A percentile compares a stretch with the other conserved stretches of the same genome.
These are phyloP conservation scores for Pulicaria dysenterica DNA, from an alignment of 129 eudicot species.

Conservation along the genomic window DNA sequence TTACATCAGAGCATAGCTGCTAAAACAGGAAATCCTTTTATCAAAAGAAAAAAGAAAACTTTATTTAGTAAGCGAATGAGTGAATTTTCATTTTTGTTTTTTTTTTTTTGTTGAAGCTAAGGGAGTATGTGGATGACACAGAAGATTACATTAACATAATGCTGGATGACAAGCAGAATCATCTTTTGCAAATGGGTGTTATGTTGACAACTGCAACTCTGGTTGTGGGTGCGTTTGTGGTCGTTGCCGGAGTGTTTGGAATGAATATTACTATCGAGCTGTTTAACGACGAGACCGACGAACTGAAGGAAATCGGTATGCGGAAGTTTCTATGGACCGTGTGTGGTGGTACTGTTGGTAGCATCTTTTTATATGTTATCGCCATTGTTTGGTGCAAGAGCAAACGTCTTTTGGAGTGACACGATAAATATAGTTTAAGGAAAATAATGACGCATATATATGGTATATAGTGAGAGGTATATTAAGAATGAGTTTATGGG, in stretches of 20 bases:
- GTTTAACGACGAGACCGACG: neutral
- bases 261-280: slow-evolving; percentile 53
- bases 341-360: slow-evolving; percentile 39
- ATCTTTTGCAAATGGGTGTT: slow-evolving; percentile 76
- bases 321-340: slow-evolving; percentile 39
- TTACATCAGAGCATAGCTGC: too few species aligned
- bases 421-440: neutral
- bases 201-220: slow-evolving; percentile 58
- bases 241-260: slow-evolving; percentile 62
- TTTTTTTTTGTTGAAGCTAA: slow-evolving; percentile 32
- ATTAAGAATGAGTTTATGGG: neutral
- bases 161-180: slow-evolving; percentile 77
- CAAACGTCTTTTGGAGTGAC: slow-evolving; percentile 38
- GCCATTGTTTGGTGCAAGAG: slow-evolving; percentile 45
- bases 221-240: slow-evolving; percentile 56
- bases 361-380: slow-evolving; percentile 38
- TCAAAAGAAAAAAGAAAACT: neutral
- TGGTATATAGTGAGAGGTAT: slow-evolving; percentile 2
- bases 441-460: neutral
- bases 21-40: too few species aligned
- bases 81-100: neutral
- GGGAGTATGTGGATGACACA: slow-evolving; percentile 71
- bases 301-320: slow-evolving; percentile 26
- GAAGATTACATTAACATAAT: slow-evolving; percentile 70
- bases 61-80: neutral